Conservation (phyloP, 2,329 filamentous ascomycete genomes). For the Macroventuria anomochaeta region DNA sequence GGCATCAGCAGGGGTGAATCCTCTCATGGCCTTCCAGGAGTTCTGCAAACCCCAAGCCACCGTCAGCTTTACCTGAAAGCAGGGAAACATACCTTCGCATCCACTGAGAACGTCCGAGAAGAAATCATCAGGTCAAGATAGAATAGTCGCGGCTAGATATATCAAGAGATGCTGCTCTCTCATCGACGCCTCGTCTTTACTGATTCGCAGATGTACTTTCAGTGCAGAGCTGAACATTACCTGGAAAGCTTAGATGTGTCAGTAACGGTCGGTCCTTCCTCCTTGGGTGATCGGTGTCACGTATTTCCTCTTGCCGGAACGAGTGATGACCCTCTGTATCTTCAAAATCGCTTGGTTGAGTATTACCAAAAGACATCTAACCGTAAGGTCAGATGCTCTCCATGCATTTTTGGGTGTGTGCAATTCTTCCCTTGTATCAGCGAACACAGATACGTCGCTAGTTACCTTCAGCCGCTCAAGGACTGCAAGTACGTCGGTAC, state of each 20-base stretch:
- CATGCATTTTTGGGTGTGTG: neutral
- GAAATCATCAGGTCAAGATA: neutral
- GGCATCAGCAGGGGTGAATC: neutral
- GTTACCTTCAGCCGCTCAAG: no score
- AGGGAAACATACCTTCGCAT: neutral
- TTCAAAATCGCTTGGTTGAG: neutral
- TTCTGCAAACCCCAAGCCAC: neutral
- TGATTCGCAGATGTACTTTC: neutral
- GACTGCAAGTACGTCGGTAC: no score
- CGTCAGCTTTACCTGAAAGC: neutral
- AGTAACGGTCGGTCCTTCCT: neutral
- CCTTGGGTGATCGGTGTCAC: neutral
- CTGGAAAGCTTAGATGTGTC: neutral
- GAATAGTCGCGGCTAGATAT: neutral
- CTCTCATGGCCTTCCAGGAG: neutral
- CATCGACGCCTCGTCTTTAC: neutral
- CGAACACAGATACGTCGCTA: no score
- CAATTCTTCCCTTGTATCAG: no score
- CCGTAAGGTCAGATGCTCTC: neutral
- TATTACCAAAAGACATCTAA: neutral
- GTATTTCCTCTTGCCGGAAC: neutral
- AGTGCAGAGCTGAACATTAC: neutral
- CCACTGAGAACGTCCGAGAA: neutral
- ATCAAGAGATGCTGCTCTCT: neutral
- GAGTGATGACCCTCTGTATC: neutral